Conservation (phyloP, 176 grass and related monocot species). For the Musa schizocarpa region DNA sequence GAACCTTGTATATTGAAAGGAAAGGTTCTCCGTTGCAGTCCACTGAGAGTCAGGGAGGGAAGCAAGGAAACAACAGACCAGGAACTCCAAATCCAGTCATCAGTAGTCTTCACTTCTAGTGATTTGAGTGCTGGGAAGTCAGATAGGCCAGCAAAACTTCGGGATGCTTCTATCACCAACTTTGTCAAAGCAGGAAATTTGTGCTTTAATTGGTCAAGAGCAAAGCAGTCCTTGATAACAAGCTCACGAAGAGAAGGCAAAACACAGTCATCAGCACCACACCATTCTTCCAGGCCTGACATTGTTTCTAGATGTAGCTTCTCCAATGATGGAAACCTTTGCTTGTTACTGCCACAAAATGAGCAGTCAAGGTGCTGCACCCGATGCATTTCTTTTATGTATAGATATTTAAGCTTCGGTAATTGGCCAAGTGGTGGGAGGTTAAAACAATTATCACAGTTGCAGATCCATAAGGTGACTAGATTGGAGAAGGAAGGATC, state of each 20-base stretch:
- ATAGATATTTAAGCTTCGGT: slow-evolving; percentile 15
- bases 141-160: neutral
- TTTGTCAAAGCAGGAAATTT: slow-evolving; percentile 29
- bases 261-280: neutral
- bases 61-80: slow-evolving; percentile 20
- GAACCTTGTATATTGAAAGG: neutral
- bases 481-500: slow-evolving; percentile 21
- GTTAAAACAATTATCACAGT: slow-evolving; percentile 9
- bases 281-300: slow-evolving; percentile 18
- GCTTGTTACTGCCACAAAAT: slow-evolving; percentile 19
- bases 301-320: slow-evolving; percentile 37
- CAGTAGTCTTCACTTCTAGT: slow-evolving; percentile 13
- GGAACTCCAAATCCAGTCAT: slow-evolving; percentile 37
- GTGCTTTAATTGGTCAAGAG: slow-evolving; percentile 23
- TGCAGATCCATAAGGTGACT: neutral
- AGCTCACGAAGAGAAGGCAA: slow-evolving; percentile 28
- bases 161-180: slow-evolving; percentile 24
- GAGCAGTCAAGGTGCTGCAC: slow-evolving; percentile 3
- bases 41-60: slow-evolving; percentile 22
- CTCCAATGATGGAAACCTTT: slow-evolving; percentile 20
- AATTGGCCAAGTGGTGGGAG: slow-evolving; percentile 29
- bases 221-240: slow-evolving; percentile 28
- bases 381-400: slow-evolving; percentile 24
- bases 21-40: slow-evolving; percentile 4
- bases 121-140: slow-evolving; percentile 28